These are phyloP conservation scores for Malassezia dermatis DNA, from an alignment of 1,284 basidiomycete genomes.

Conservation along the genomic window DNA sequence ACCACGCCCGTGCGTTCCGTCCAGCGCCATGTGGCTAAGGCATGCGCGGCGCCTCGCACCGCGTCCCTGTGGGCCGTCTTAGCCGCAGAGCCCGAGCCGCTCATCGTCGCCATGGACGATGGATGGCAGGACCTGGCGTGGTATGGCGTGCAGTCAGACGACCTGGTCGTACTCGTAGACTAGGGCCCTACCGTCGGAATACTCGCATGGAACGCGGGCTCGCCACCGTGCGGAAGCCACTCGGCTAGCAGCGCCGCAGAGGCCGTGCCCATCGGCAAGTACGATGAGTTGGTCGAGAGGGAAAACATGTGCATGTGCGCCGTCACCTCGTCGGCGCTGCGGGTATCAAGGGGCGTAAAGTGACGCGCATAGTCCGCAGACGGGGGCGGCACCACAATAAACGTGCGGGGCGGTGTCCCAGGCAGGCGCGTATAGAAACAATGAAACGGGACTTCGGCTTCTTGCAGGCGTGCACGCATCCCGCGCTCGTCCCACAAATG, in stretches of 20 bases:
- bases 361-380: slow-evolving; percentile 15
- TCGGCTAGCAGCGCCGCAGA: background rate
- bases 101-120: slow-evolving; percentile 26
- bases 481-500: slow-evolving; percentile 71
- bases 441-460: slow-evolving; percentile 50
- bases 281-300: slow-evolving; percentile 70
- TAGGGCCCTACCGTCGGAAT: background rate
- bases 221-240: background rate
- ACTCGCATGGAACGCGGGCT: background rate
- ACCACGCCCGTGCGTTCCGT: slow-evolving; percentile 27
- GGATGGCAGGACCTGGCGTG: slow-evolving; percentile 20
- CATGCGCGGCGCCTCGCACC: slow-evolving; percentile 12
- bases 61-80: slow-evolving; percentile 26
- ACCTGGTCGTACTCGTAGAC: slow-evolving; percentile 10
- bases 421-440: slow-evolving; percentile 37
- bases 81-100: background rate
- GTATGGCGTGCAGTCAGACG: slow-evolving; percentile 21
- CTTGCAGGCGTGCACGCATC: slow-evolving; percentile 54
- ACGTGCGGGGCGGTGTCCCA: slow-evolving; percentile 26
- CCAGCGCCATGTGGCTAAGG: slow-evolving; percentile 20
- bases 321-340: slow-evolving; percentile 67
- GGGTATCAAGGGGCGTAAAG: slow-evolving; percentile 26
- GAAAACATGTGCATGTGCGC: slow-evolving; percentile 86
- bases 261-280: slow-evolving; percentile 64
- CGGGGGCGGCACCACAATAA: slow-evolving; percentile 35